Conservation (phyloP, 768 basidiomycete genomes). For the Pilatotrama ljubarskyi region DNA sequence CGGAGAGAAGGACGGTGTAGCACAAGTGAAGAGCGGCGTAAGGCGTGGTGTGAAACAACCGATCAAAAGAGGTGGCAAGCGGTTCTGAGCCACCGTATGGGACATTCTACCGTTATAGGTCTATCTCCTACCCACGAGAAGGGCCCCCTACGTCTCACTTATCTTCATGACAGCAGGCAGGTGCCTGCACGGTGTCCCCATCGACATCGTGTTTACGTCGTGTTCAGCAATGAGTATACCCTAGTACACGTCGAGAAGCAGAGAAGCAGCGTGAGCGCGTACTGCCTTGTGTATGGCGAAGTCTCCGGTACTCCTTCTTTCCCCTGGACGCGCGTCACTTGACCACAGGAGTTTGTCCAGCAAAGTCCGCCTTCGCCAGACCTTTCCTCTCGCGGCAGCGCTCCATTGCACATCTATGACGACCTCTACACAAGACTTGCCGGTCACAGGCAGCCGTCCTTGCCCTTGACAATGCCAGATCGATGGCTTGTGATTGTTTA, state of each 20-base stretch:
- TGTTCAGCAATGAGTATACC: slow-evolving; percentile 10
- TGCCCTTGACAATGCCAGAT: neutral
- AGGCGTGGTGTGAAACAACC: slow-evolving; percentile 68
- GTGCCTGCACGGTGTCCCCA: slow-evolving; percentile 5
- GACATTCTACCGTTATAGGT: neutral
- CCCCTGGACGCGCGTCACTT: slow-evolving; percentile 15
- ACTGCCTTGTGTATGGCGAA: slow-evolving; percentile 8
- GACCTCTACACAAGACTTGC: neutral
- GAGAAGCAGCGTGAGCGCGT: slow-evolving; percentile 6
- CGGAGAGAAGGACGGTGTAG: slow-evolving; percentile 45
- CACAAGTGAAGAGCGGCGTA: slow-evolving; percentile 41
- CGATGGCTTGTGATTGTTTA: slow-evolving; percentile 1
- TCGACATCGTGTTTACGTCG: slow-evolving; percentile 19
- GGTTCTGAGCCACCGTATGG: slow-evolving; percentile 49
- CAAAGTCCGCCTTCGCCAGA: slow-evolving; percentile 9
- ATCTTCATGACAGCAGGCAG: neutral
- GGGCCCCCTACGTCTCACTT: neutral
- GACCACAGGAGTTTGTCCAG: slow-evolving; percentile 12
- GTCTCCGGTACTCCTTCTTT: neutral
- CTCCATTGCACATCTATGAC: neutral
- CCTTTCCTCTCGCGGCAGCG: neutral
- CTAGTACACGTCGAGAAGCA: slow-evolving; percentile 13
- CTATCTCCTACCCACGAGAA: slow-evolving; percentile 6
- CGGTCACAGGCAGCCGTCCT: neutral
- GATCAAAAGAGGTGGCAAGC: slow-evolving; percentile 71